Conservation (phyloP, 2,329 filamentous ascomycete species). For the Talaromyces sp. region DNA sequence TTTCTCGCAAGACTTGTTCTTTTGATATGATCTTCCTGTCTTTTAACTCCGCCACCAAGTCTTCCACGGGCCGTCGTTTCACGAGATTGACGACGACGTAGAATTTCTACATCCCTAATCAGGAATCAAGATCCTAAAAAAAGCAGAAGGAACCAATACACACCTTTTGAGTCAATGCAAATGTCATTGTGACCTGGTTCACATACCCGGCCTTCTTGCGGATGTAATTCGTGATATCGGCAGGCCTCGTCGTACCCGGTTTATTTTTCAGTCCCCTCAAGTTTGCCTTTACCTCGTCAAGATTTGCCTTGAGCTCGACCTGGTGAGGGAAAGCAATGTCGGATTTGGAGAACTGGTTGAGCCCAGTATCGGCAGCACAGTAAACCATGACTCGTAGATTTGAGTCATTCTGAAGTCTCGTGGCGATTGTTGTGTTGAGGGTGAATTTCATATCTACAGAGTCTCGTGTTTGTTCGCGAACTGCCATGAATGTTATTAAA, state of each 20-base stretch:
- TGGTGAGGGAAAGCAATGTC: conserved; percentile 89
- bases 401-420: conserved; percentile 56
- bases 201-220: conserved; percentile 62
- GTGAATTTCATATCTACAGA: conserved; percentile 55
- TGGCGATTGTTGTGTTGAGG: conserved; percentile 49
- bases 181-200: conserved; percentile 81
- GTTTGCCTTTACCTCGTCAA: conserved; percentile 85
- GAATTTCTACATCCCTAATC: conserved; percentile 55
- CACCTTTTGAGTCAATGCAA: conserved; percentile 85
- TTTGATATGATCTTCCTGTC: conserved; percentile 69
- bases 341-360: conserved; percentile 51
- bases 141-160: conserved; percentile 23
- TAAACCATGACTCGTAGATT: conserved; percentile 74
- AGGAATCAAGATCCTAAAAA: not conserved
- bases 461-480: conserved; percentile 55
- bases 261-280: conserved; percentile 93
- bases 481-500: conserved; percentile 33
- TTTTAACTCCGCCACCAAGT: conserved; percentile 64
- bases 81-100: conserved; percentile 72
- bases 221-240: conserved; percentile 77
- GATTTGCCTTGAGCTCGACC: conserved; percentile 86
- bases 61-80: conserved; percentile 63
- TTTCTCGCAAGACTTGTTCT: conserved; percentile 73
- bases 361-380: conserved; percentile 61
- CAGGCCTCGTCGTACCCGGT: conserved; percentile 86